Base-by-base conservation (phyloP, 1,284 basidiomycete genomes). In the Tilletia horrida region DNA sequence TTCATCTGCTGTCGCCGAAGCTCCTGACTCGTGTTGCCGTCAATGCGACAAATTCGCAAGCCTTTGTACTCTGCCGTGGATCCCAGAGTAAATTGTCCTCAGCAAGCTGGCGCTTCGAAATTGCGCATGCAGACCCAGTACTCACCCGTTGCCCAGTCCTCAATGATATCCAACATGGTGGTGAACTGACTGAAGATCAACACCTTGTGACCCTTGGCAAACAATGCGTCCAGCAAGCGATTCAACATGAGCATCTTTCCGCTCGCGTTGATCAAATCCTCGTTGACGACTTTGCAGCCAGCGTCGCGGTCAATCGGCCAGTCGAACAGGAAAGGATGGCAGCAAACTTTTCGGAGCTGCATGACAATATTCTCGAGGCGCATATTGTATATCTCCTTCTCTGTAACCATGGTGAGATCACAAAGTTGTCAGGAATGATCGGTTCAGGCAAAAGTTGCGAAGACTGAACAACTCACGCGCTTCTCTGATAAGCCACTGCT, bases 231-330 rank as follows among this genome's bases (percentile, higher is more conserved):
- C 1, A 98, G 85, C 14, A 98, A 84, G 13, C 93, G 88, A 73
- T 97, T 91, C 0, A 97, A 87, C 23, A 97, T 85, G 85, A 97
- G 89, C 93, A 98, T 96, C 85, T 98, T 98, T 21, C 95, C 95
- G 69, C 91, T 93, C 0, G 88, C 88, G 63, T 89, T 88, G 57
- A 94, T 88, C 18, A 97, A 85, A 71, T 92, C 88, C 25, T 91
- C 88, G 66, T 76, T 78, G 44, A 75, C 69, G 9, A 75, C 70
- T 2, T 69, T 64, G n/a, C 65, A 52, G 13, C 85, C 85, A 0
- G 90, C 89, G 1, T 84, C 76, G 2, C 85, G 85, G 77, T 93
- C 88, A 42, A 86, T 81, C 0, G 92, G 91, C 89, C 93, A 94
- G 75, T 93, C 89, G 80, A 97, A 93, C 21, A 96, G 83, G 84